These are phyloP conservation scores for Globisporangium uncinulatum DNA, from an alignment of 352 stramenopile genomes.

Conservation along the genomic window DNA sequence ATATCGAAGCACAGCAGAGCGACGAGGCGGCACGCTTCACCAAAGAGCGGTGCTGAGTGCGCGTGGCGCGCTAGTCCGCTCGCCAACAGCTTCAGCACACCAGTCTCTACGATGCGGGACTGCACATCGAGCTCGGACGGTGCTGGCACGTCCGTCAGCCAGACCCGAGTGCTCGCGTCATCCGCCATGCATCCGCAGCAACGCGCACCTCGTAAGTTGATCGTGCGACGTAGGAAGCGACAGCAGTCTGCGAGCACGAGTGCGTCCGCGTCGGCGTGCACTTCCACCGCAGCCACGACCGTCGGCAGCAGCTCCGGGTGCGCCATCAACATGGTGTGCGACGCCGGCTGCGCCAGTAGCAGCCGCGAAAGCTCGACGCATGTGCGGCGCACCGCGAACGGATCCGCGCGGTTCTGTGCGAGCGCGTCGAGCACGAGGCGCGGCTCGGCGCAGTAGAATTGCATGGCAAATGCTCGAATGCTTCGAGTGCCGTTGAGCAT, in stretches of 20 bases:
- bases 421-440: conserved; percentile 29
- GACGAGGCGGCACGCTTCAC: conserved; percentile 31
- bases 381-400: conserved; percentile 43
- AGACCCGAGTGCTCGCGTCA: background rate
- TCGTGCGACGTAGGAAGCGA: conserved; percentile 36
- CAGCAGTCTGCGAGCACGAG: conserved; percentile 37
- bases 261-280: conserved; percentile 24
- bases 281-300: conserved; percentile 20
- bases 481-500: background rate
- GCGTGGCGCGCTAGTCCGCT: conserved; percentile 25
- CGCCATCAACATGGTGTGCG: conserved; percentile 26
- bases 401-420: conserved; percentile 19
- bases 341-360: conserved; percentile 22
- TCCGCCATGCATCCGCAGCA: background rate
- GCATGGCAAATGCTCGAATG: conserved; percentile 24
- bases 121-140: conserved; percentile 52
- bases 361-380: conserved; percentile 49
- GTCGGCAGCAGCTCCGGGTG: conserved; percentile 24
- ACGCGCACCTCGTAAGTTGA: conserved; percentile 37
- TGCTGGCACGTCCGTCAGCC: conserved; percentile 13
- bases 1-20: conserved; percentile 50
- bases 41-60: conserved; percentile 20
- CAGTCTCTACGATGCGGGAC: conserved; percentile 38
- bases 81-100: conserved; percentile 26
- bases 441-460: conserved; percentile 51